These are phyloP conservation scores for Termitomyces titanicus DNA, from an alignment of 768 basidiomycete genomes.

Conservation along the genomic window DNA sequence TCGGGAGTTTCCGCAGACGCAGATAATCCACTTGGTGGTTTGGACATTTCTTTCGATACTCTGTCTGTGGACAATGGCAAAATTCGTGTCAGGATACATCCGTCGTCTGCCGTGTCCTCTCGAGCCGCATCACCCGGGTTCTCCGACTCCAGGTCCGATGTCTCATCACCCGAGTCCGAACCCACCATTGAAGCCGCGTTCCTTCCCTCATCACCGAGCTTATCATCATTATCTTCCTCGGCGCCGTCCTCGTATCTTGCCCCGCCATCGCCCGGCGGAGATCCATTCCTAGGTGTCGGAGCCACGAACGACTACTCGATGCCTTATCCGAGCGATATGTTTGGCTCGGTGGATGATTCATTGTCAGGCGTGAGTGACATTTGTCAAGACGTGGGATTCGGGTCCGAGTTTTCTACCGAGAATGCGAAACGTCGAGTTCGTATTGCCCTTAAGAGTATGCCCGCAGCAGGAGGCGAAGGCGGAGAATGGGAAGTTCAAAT, in stretches of 20 bases:
- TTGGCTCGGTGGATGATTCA: slow-evolving; percentile 27
- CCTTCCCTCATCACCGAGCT: slow-evolving; percentile 17
- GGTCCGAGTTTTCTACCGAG: slow-evolving; percentile 35
- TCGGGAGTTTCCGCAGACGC: slow-evolving; percentile 38
- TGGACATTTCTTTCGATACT: slow-evolving; percentile 75
- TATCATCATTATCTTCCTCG: slow-evolving; percentile 11
- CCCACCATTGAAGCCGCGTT: slow-evolving; percentile 21
- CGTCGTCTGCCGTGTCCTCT: slow-evolving; percentile 44
- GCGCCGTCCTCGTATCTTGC: slow-evolving; percentile 38
- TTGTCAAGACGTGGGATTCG: slow-evolving; percentile 31
- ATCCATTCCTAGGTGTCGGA: slow-evolving; percentile 62
- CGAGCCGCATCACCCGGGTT: slow-evolving; percentile 33
- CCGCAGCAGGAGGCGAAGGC: slow-evolving; percentile 57
- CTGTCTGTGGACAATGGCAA: slow-evolving; percentile 61
- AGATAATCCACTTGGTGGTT: slow-evolving; percentile 45
- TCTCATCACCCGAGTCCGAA: slow-evolving; percentile 21
- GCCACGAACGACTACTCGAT: slow-evolving; percentile 34
- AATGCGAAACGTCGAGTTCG: slow-evolving; percentile 52
- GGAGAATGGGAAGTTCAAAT: slow-evolving; percentile 81
- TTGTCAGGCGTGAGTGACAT: slow-evolving; percentile 23
- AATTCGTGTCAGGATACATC: slow-evolving; percentile 72
- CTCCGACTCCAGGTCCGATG: slow-evolving; percentile 21
- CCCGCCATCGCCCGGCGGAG: slow-evolving; percentile 33
- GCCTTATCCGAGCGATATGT: slow-evolving; percentile 31
- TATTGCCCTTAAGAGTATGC: slow-evolving; percentile 64